Evolutionary conservation across 441 rosid species (phyloP), one percentile per base, ranked within the genome.

Genomic region (Eruca vesicaria): DNA sequence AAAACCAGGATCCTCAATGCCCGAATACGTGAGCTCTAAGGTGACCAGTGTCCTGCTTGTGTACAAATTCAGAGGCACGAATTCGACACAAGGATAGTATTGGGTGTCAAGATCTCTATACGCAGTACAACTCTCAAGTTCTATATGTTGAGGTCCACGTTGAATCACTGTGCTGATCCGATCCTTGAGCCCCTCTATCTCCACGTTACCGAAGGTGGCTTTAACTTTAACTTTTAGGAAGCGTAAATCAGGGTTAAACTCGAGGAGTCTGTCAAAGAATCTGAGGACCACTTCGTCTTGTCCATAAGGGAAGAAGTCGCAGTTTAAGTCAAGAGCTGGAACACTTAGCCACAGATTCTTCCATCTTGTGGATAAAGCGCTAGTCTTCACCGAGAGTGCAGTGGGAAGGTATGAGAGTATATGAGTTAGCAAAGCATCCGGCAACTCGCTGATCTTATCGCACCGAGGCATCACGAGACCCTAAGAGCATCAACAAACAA

Each of bases 401-500:
- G 67, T 74, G 4, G 72, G 61, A 29, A 74, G 66, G 50, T 58
- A 6, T 3, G 45, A 66, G 67, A 74, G 77, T 18, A 74, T 58
- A 2, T 45, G 19, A 59, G 53, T 33, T n/a, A 74, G 7, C 72
- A 74, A 15, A 21, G 10, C n/a, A 9, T 59, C 66, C 0, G 61
- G 62, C 62, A 74, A 59, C 5, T 45, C 53, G 23, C 19, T 66
- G 61, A 74, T 38, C 6, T 19, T 29, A 29, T 57, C 29, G 32
- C 21, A 14, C 9, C 20, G 26, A 23, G 26, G 26, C 26, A 23
- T 23, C 26, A 23, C 26, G 26, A 50, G 14, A 1, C 26, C 56
- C 26, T 52, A 48, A 16, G 55, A 18, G 57, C 6, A 50, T 9
- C 6, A 50, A 50, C 56, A 16, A 48, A 48, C 55, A 48, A 48